Evolutionary conservation across 176 grass and related monocot genomes (phyloP).

Genomic region (Olyra latifolia): DNA sequence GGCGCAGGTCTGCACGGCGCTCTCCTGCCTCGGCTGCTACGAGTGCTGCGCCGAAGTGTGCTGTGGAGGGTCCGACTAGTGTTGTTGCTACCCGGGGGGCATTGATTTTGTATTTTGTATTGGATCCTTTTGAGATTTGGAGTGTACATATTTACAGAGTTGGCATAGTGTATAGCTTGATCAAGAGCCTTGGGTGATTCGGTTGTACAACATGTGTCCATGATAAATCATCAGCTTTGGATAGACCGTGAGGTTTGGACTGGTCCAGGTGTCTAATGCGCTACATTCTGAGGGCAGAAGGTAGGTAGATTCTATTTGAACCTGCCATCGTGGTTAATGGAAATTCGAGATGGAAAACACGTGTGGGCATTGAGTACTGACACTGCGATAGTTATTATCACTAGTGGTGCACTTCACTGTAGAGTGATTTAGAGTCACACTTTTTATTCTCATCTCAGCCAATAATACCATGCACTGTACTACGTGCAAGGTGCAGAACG

Average conservation of each 20-base stretch:
- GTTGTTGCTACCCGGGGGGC: neutral
- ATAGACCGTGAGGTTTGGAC: neutral
- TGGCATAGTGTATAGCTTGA: conserved; percentile 10
- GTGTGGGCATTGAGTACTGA: neutral
- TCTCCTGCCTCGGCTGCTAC: conserved; percentile 76
- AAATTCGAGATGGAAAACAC: neutral
- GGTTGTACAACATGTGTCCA: conserved; percentile 22
- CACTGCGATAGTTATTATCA: neutral
- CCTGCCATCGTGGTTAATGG: neutral
- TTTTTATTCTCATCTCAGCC: neutral
- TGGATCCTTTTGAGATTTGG: neutral
- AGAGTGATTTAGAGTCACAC: neutral
- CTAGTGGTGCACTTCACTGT: neutral
- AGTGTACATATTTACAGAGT: conserved; percentile 41
- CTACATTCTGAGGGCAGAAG: neutral
- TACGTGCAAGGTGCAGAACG: neutral
- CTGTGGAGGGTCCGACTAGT: conserved; percentile 49
- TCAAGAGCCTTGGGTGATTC: neutral
- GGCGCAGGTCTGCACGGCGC: conserved; percentile 59
- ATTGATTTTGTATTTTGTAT: conserved; percentile 21
- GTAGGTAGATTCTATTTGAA: neutral
- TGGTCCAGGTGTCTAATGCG: neutral
- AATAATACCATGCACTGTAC: neutral
- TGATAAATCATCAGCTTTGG: neutral
- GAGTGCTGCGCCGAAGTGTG: conserved; percentile 80